These are phyloP conservation scores for Arthroderma sp. DNA, from an alignment of 2,329 filamentous ascomycete species.

Conservation along the genomic window DNA sequence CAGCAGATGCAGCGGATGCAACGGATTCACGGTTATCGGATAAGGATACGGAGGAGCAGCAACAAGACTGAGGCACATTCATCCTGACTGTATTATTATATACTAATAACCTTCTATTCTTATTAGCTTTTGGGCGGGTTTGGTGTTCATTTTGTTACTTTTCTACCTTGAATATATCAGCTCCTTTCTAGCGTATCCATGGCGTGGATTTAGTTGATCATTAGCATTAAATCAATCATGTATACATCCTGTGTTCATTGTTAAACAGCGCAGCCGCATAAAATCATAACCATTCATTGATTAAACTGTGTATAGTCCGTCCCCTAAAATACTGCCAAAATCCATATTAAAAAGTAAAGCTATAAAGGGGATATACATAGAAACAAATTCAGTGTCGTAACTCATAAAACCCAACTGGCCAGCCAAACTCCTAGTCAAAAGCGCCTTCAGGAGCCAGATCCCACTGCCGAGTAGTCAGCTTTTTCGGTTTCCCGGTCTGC, in stretches of 20 bases:
- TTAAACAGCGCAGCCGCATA: not conserved
- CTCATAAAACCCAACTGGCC: not conserved
- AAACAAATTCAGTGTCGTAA: not conserved
- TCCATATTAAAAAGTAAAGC: not conserved
- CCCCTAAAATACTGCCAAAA: not conserved
- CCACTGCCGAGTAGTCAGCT: constrained; percentile 37
- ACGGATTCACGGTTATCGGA: constrained; percentile 1
- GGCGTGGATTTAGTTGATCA: not conserved
- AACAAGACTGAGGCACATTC: not conserved
- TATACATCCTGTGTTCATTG: not conserved
- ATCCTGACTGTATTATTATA: not conserved
- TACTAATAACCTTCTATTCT: not conserved
- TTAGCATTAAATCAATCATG: not conserved
- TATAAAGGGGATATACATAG: not conserved
- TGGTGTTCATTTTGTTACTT: not conserved
- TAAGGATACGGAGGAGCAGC: constrained; percentile 1
- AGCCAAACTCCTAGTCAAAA: not conserved
- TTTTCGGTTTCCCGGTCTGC: constrained; percentile 27
- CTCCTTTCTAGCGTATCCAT: not conserved
- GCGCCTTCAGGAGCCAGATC: constrained; percentile 32
- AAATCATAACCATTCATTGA: not conserved
- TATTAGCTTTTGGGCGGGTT: not conserved
- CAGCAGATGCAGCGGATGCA: not conserved
- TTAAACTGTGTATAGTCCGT: not conserved
- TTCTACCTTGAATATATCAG: not conserved